Percentiles rank a stretch among this genome's conserved stretches.
Evolutionary conservation across 2,329 filamentous ascomycete genomes (phyloP).

Genomic region (Diaporthe citrichinensis): DNA sequence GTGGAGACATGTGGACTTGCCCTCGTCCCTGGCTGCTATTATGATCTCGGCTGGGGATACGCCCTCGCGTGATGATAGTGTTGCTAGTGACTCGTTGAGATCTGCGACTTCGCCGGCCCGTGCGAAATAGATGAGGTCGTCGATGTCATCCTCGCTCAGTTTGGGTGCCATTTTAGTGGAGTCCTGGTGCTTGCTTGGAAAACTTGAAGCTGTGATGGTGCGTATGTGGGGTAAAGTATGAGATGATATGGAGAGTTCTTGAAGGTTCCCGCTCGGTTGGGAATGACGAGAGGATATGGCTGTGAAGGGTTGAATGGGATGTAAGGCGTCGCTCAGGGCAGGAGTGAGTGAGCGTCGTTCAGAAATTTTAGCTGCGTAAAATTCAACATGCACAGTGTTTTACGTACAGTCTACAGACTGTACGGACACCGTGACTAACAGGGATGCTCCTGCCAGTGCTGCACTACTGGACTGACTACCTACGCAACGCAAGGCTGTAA

Average conservation of each 20-base stretch:
- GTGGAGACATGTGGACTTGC: constrained; percentile 87
- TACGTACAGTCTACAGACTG: not conserved
- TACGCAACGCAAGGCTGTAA: not conserved
- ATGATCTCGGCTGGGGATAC: constrained; percentile 75
- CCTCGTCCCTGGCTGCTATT: constrained; percentile 77
- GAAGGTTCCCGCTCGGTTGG: not conserved
- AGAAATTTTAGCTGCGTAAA: constrained; percentile 31
- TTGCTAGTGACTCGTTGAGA: constrained; percentile 70
- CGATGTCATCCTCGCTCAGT: constrained; percentile 84
- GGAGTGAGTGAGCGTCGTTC: constrained; percentile 22
- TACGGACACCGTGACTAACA: not conserved
- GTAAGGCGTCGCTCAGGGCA: not conserved
- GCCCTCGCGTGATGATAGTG: constrained; percentile 73
- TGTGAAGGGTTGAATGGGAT: not conserved
- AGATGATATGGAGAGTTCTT: not conserved
- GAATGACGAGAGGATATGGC: not conserved
- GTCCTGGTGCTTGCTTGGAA: no score
- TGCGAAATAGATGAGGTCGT: constrained; percentile 91
- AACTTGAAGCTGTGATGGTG: not conserved
- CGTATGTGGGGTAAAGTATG: not conserved
- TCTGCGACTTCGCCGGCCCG: constrained; percentile 83
- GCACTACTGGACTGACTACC: not conserved
- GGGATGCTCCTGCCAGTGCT: not conserved
- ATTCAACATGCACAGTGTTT: not conserved
- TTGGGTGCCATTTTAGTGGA: constrained; percentile 60